These are phyloP conservation scores for Deakozyma indianensis DNA, from an alignment of 805 yeast species.

Conservation along the genomic window DNA sequence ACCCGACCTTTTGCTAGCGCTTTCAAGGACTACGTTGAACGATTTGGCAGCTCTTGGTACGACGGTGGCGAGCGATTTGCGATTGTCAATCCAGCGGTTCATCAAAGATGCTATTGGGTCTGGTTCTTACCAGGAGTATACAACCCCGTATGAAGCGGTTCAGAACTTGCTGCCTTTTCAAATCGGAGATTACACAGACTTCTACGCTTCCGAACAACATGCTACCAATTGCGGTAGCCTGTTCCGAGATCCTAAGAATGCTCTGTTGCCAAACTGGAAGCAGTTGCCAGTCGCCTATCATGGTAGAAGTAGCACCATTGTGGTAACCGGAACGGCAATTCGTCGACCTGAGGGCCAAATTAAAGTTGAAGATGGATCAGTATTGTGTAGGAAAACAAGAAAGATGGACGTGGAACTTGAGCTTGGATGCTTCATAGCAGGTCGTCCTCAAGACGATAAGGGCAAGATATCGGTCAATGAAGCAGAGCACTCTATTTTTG, in stretches of 20 bases:
- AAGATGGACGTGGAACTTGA: constrained; percentile 15
- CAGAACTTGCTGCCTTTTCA: constrained; percentile 9
- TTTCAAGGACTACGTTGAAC: constrained; percentile 5
- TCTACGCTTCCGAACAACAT: constrained; percentile 14
- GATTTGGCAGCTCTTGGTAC: neutral
- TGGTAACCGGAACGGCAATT: constrained; percentile 14
- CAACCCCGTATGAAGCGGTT: no score
- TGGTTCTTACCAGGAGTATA: no score
- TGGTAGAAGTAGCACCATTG: constrained; percentile 14
- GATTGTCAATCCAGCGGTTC: no score
- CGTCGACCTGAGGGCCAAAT: constrained; percentile 14
- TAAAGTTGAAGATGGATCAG: neutral
- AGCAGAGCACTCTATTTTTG: constrained; percentile 13
- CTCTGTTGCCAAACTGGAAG: constrained; percentile 13
- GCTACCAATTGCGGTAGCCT: constrained; percentile 14
- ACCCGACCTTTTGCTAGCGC: neutral
- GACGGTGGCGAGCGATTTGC: neutral
- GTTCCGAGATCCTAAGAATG: constrained; percentile 13
- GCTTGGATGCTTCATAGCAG: constrained; percentile 13
- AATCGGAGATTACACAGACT: constrained; percentile 16
- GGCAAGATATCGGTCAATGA: constrained; percentile 9
- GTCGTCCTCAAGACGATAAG: no score
- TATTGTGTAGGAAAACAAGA: constrained; percentile 4
- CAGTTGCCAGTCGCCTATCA: constrained; percentile 16
- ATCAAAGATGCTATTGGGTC: no score